Percentiles rank a stretch among this genome's conserved stretches.
phyloP scores from a whole-genome alignment of 768 basidiomycete genomes.

The Neoboletus magnificus region DNA sequence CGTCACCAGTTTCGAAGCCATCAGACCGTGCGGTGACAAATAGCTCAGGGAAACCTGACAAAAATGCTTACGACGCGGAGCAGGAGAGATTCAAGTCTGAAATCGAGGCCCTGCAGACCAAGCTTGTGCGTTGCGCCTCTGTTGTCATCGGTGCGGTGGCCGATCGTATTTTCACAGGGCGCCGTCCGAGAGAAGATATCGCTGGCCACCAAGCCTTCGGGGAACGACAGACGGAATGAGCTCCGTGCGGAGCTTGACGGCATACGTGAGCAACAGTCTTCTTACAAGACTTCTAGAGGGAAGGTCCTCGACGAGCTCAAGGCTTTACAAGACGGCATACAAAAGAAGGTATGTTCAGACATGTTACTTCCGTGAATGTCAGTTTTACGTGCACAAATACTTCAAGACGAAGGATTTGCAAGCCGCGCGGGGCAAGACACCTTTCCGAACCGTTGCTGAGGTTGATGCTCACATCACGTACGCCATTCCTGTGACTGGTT shows the following conservation, averaged over 20 bases:
- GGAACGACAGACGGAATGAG: conserved; percentile 65
- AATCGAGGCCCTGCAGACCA: conserved; percentile 77
- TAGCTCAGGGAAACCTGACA: conserved; percentile 72
- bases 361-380: neutral
- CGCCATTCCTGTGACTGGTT: conserved; percentile 23
- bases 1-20: conserved; percentile 25
- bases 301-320: conserved; percentile 81
- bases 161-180: conserved; percentile 40
- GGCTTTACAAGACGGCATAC: conserved; percentile 67
- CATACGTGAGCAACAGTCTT: conserved; percentile 76
- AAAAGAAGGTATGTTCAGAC: conserved; percentile 64
- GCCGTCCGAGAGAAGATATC: conserved; percentile 75
- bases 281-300: conserved; percentile 62
- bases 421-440: conserved; percentile 68
- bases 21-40: conserved; percentile 20
- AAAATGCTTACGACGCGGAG: conserved; percentile 77
- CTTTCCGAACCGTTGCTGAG: conserved; percentile 80
- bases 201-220: conserved; percentile 54
- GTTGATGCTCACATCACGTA: conserved; percentile 87
- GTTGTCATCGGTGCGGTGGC: neutral
- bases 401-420: conserved; percentile 82
- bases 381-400: conserved; percentile 1
- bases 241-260: conserved; percentile 80
- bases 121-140: conserved; percentile 60
- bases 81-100: conserved; percentile 79